Evolutionary conservation across 805 yeast species (phyloP).

Genomic region (Yamadazyma olivae): DNA sequence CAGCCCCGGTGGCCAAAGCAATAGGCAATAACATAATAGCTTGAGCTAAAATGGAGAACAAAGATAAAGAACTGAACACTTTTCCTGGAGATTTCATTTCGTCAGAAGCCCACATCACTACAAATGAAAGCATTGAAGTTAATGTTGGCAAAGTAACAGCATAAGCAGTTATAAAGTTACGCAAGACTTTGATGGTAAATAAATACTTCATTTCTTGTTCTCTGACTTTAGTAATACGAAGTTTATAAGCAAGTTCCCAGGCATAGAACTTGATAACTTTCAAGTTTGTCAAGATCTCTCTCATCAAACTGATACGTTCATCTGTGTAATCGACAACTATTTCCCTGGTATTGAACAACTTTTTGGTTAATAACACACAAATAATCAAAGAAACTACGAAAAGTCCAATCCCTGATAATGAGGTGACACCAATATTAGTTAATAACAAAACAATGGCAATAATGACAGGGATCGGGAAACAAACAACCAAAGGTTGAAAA

Average conservation of each 20-base stretch:
- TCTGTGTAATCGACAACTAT: slow-evolving; percentile 38
- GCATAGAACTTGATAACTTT: slow-evolving; percentile 45
- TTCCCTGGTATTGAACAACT: slow-evolving; percentile 34
- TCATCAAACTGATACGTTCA: slow-evolving; percentile 38
- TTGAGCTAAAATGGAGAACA: slow-evolving; percentile 42
- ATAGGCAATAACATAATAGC: slow-evolving; percentile 42
- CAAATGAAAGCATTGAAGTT: slow-evolving; percentile 44
- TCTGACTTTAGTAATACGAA: slow-evolving; percentile 33
- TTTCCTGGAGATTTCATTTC: slow-evolving; percentile 32
- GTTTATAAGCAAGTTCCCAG: slow-evolving; percentile 44
- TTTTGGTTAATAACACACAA: slow-evolving; percentile 33
- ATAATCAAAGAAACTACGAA: slow-evolving; percentile 32
- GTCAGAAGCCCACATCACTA: slow-evolving; percentile 45
- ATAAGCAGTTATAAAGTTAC: slow-evolving; percentile 42
- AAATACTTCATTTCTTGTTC: slow-evolving; percentile 37
- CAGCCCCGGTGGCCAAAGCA: slow-evolving; percentile 44
- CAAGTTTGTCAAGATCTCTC: slow-evolving; percentile 39
- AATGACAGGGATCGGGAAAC: slow-evolving; percentile 42
- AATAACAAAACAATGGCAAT: slow-evolving; percentile 36
- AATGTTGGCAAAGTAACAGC: slow-evolving; percentile 43
- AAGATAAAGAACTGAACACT: slow-evolving; percentile 41
- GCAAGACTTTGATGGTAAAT: slow-evolving; percentile 39
- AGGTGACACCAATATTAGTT: slow-evolving; percentile 34
- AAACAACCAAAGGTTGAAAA: slow-evolving; percentile 39
- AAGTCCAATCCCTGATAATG: slow-evolving; percentile 41